Evolutionary conservation across 805 yeast species (phyloP), one percentile per base, ranked within the genome.

Genomic region (Cyberlindnera galapagoensis): DNA sequence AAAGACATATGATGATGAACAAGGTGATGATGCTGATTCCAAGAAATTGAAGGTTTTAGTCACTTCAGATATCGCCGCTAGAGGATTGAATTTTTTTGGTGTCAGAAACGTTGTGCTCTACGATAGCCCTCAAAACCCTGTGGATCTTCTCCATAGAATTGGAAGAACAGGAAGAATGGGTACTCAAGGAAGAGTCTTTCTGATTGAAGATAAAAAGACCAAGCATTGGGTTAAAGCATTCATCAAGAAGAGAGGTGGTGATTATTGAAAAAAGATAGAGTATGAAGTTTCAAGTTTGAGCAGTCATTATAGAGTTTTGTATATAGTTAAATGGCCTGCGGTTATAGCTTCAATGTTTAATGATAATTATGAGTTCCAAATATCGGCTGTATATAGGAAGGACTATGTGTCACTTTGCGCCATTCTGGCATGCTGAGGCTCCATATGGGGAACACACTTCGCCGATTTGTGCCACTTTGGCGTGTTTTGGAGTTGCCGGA

Each of bases 111-210:
- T 90, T 9, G 67, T 90, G 18, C 60, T 92, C 31, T 80, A 79
- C 62, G 97, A 90, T 51, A 74, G 87, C 27, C 98, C 98, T 6
- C 70, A 71, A 33, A 78, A 81, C 5, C 74, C 96, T 0, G 78
- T 85, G 13, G 97, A 90, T 57, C 63, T 90, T 38, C 76, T 90
- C 14, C 97, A 90, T 54, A 66, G 98, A 40, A 80, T 85, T 2
- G 98, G 98, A 2, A 73, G 98, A 59, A 90, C 97, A 0, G 97
- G 96, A 3, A 64, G 98, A 54, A 79, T 88, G 82, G 83, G 81
- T 27, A 86, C 80, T 49, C 68, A 80, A 22, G 98, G 98, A 10
- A 69, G 95, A 39, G 96, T 85, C 2, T 80, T 86, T 41, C 63
- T 92, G 49, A 74, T 90, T 31, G 79, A 80, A 18, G 80, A 78